These are phyloP conservation scores for Termitomyces sp. DNA, from an alignment of 768 basidiomycete genomes.

Conservation along the genomic window DNA sequence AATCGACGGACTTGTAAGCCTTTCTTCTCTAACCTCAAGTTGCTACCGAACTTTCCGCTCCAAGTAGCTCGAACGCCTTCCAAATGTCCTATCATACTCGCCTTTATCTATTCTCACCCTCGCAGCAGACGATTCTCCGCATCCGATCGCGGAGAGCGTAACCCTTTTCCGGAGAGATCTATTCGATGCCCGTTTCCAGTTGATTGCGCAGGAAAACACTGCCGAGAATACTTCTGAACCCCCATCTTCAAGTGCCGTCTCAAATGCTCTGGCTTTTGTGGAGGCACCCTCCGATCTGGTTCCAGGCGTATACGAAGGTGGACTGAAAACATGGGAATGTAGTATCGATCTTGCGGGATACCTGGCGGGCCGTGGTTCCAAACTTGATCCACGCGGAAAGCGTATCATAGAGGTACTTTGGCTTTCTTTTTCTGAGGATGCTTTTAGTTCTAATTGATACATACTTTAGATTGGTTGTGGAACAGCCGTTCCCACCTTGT, in stretches of 20 bases:
- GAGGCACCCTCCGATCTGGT: constrained; percentile 87
- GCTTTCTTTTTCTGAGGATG: constrained; percentile 3
- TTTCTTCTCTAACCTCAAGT: background rate
- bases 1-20: constrained; percentile 20
- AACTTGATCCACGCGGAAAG: constrained; percentile 34
- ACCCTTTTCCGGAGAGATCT: constrained; percentile 76
- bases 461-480: constrained; percentile 80
- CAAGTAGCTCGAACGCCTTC: constrained; percentile 63
- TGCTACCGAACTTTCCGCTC: background rate
- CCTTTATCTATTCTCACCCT: constrained; percentile 50
- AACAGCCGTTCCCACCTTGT: constrained; percentile 80
- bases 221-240: constrained; percentile 12
- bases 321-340: constrained; percentile 97
- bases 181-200: constrained; percentile 94
- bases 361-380: constrained; percentile 32
- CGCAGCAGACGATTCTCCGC: background rate
- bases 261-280: constrained; percentile 47
- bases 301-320: constrained; percentile 91
- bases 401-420: constrained; percentile 63
- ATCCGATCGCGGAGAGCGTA: constrained; percentile 8
- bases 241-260: background rate
- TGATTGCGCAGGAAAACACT: constrained; percentile 52
- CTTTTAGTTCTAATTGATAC: background rate
- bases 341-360: constrained; percentile 81
- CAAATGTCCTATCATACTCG: constrained; percentile 76